A percentile compares a stretch with the other conserved stretches of the same genome.
Evolutionary conservation across 441 rosid genomes (phyloP).

Genomic region (Aleurites moluccanus): DNA sequence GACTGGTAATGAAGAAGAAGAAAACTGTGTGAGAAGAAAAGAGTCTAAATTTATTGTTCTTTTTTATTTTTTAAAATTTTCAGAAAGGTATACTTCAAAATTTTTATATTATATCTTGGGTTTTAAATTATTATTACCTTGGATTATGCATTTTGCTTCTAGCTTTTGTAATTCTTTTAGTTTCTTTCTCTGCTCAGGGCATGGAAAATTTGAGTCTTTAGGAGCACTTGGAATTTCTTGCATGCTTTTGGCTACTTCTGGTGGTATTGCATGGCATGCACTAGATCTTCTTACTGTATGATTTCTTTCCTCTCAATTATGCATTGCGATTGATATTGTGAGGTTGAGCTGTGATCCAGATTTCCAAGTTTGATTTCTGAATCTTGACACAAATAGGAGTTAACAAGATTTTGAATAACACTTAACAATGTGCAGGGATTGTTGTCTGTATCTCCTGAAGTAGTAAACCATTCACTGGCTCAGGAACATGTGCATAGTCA

Average conservation of each 20-base stretch:
- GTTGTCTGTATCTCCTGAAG: constrained; percentile 52
- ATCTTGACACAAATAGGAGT: not conserved
- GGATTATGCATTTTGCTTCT: not conserved
- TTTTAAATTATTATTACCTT: not conserved
- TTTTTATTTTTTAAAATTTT: not conserved
- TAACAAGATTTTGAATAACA: constrained; percentile 4
- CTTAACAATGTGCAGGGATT: constrained; percentile 45
- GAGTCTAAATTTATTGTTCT: not conserved
- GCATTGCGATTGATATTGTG: constrained; percentile 7
- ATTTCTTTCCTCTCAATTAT: constrained; percentile 19
- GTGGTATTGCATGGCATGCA: constrained; percentile 94
- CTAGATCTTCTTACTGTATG: constrained; percentile 62
- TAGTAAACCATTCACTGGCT: constrained; percentile 35
- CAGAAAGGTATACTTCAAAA: not conserved
- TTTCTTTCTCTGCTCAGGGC: constrained; percentile 50
- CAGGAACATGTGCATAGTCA: constrained; percentile 41
- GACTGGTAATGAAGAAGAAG: not conserved
- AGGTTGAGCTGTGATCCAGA: not conserved
- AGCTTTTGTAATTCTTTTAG: constrained; percentile 15
- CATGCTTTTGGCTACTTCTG: constrained; percentile 90
- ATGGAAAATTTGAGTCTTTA: constrained; percentile 88
- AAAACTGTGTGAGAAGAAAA: not conserved
- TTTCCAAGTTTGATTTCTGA: not conserved
- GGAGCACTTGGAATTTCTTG: constrained; percentile 93
- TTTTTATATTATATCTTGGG: not conserved